phyloP scores from a whole-genome alignment of 768 basidiomycete species.

The Ramaria sp. region DNA sequence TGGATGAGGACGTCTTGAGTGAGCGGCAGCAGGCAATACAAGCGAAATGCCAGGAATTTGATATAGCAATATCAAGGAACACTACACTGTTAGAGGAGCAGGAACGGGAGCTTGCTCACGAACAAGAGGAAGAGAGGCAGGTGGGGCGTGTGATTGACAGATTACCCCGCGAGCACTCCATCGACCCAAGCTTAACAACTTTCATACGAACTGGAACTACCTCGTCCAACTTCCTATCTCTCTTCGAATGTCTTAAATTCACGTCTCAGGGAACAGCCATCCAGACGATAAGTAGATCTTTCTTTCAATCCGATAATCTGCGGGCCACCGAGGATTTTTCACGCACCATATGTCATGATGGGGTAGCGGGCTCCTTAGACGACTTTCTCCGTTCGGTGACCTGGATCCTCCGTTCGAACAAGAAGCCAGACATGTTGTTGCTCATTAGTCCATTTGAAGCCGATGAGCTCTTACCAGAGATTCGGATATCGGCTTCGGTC shows the following conservation, averaged over 20 bases:
- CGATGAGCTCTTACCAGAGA: constrained; percentile 26
- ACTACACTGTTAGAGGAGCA: constrained; percentile 34
- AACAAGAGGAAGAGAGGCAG: constrained; percentile 32
- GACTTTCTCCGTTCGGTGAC: constrained; percentile 29
- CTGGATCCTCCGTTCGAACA: constrained; percentile 26
- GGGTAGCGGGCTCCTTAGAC: constrained; percentile 13
- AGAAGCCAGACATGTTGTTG: constrained; percentile 19
- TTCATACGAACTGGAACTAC: constrained; percentile 22
- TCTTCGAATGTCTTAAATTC: background rate
- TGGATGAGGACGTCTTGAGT: background rate
- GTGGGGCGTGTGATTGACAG: constrained; percentile 25
- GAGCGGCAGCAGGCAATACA: constrained; percentile 12
- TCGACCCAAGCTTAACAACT: constrained; percentile 18
- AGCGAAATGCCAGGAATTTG: constrained; percentile 20
- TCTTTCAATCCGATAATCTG: constrained; percentile 17
- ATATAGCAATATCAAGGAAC: constrained; percentile 15
- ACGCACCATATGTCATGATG: constrained; percentile 17
- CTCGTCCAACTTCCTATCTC: background rate
- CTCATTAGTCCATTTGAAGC: constrained; percentile 32
- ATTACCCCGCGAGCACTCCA: constrained; percentile 17
- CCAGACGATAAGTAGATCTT: constrained; percentile 16
- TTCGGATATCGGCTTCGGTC: constrained; percentile 22
- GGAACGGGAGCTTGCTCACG: constrained; percentile 32
- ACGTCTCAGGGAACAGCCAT: constrained; percentile 10
- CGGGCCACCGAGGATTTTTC: constrained; percentile 26